A percentile compares a stretch with the other conserved stretches of the same genome.
Evolutionary conservation across 257 asterid species (phyloP).

Genomic region (Solanum okadae): DNA sequence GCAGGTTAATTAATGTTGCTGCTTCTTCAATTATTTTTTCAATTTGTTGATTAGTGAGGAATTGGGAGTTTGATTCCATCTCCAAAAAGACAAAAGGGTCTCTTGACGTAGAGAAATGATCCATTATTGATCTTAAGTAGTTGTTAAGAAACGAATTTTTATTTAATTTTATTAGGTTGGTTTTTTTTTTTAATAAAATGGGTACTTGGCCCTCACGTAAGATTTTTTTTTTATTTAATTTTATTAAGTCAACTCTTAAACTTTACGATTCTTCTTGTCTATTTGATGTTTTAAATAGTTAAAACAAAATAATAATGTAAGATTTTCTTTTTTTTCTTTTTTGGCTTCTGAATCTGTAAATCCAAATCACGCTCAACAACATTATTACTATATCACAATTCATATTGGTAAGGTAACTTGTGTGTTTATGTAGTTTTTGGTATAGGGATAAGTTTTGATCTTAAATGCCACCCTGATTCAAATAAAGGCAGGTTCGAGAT

Average conservation of each 20-base stretch:
- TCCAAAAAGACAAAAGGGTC: neutral
- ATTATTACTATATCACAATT: too few relatives aligned
- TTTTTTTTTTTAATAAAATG: neutral
- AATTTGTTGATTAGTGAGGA: neutral
- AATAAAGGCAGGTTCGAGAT: neutral
- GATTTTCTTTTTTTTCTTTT: too few relatives aligned
- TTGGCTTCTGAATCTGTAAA: too few relatives aligned
- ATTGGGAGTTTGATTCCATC: neutral
- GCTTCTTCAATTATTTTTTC: neutral
- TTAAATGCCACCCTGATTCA: neutral
- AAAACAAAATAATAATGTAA: neutral
- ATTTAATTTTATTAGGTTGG: neutral
- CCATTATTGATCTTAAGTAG: neutral
- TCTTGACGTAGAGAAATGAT: neutral
- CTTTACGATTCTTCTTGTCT: neutral
- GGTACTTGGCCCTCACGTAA: neutral
- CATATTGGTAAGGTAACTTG: neutral
- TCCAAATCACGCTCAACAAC: rapidly evolving
- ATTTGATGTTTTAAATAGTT: neutral
- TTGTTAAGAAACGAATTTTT: neutral
- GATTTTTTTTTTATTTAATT: too few relatives aligned
- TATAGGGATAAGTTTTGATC: neutral
- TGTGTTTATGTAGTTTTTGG: neutral
- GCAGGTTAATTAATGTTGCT: too few relatives aligned
- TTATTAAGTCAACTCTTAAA: neutral